Conservation (phyloP, 2,329 filamentous ascomycete genomes). For the Pseudogymnoascus destructans region DNA sequence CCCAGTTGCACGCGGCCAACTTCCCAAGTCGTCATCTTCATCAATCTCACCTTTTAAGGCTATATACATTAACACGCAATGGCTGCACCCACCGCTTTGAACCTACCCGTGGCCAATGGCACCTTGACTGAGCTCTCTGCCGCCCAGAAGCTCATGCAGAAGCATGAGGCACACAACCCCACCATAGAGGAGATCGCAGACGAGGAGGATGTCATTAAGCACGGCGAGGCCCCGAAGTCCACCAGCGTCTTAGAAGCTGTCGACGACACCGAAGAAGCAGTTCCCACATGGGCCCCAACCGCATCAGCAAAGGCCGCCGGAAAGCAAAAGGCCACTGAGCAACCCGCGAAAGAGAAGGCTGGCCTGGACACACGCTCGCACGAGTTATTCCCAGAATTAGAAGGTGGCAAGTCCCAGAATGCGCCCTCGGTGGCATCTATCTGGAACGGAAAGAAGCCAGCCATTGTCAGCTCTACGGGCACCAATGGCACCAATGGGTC, state of each 20-base stretch:
- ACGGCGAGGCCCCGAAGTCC: conserved; percentile 38
- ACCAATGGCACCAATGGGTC: conserved; percentile 36
- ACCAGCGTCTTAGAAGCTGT: conserved; percentile 26
- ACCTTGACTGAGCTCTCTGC: conserved; percentile 17
- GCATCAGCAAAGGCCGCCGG: conserved; percentile 51
- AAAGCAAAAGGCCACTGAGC: conserved; percentile 50
- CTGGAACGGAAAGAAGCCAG: conserved; percentile 61
- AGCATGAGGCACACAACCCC: conserved; percentile 44
- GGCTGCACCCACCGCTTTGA: conserved; percentile 18
- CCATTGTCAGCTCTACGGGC: conserved; percentile 39
- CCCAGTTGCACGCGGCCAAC: neutral
- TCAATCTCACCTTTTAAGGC: neutral
- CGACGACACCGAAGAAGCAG: conserved; percentile 28
- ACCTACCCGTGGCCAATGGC: conserved; percentile 16
- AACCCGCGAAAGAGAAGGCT: conserved; percentile 27
- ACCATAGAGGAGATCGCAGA: conserved; percentile 73
- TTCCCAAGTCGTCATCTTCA: neutral
- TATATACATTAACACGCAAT: conserved; percentile 14
- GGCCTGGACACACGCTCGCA: conserved; percentile 72
- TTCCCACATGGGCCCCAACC: conserved; percentile 35
- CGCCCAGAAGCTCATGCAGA: conserved; percentile 47
- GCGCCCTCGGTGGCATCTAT: conserved; percentile 52
- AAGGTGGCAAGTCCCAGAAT: conserved; percentile 48
- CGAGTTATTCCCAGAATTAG: conserved; percentile 88
- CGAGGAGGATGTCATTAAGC: conserved; percentile 61